Percentiles rank a stretch among this genome's conserved stretches.
Conservation (phyloP, 2,329 filamentous ascomycete genomes). For the Coniochaeta sp. region DNA sequence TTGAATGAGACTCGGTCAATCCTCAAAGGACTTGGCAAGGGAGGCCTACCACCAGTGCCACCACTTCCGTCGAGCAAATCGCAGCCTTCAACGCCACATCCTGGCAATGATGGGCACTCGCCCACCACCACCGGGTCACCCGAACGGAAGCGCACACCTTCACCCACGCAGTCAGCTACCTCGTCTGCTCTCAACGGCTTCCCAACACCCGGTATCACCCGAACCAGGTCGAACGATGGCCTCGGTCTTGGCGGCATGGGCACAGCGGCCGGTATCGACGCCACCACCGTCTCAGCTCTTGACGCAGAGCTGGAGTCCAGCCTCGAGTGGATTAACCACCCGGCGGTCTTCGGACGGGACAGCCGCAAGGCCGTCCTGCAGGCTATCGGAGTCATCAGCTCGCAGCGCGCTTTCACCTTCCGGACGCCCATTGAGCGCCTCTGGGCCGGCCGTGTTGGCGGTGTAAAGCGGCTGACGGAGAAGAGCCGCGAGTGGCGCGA, state of each 20-base stretch:
- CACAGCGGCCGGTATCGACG: conserved; percentile 66
- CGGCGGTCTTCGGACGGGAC: conserved; percentile 88
- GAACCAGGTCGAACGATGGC: conserved; percentile 48
- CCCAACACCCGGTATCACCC: conserved; percentile 33
- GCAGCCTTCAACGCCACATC: conserved; percentile 41
- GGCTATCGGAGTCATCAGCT: conserved; percentile 93
- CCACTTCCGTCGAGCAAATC: conserved; percentile 42
- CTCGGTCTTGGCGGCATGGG: conserved; percentile 42
- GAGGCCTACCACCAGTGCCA: conserved; percentile 83
- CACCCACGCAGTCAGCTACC: conserved; percentile 42
- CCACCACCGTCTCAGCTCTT: conserved; percentile 72
- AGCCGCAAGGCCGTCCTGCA: conserved; percentile 93
- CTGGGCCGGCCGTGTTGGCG: conserved; percentile 77
- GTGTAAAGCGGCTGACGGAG: conserved; percentile 75
- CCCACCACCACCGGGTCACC: conserved; percentile 39
- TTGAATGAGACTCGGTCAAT: conserved; percentile 92
- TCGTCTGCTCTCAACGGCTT: conserved; percentile 33
- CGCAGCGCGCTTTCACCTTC: conserved; percentile 89
- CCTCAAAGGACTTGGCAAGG: conserved; percentile 91
- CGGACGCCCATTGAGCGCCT: conserved; percentile 81
- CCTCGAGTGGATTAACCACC: conserved; percentile 96
- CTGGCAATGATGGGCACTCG: conserved; percentile 31
- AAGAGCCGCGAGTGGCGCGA: conserved; percentile 89
- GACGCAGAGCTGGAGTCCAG: conserved; percentile 86
- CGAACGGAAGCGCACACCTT: conserved; percentile 49